phyloP scores from a whole-genome alignment of 2,329 filamentous ascomycete genomes.

The Tolypocladium guangdongense region DNA sequence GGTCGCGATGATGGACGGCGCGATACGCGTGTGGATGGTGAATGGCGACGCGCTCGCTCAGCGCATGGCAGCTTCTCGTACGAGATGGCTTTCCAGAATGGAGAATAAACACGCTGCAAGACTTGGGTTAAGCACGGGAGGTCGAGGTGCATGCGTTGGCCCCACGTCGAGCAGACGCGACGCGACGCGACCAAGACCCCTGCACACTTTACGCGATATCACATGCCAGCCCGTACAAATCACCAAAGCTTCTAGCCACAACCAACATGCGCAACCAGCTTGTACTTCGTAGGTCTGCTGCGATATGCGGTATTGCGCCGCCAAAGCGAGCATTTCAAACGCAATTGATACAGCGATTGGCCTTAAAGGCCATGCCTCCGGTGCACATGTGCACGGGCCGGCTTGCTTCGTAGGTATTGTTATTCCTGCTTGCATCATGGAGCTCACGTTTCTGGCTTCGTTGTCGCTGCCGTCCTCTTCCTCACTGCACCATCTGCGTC shows the following conservation, averaged over 20 bases:
- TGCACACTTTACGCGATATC: conserved; percentile 7
- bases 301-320: not conserved
- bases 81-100: not conserved
- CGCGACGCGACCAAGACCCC: conserved; percentile 2
- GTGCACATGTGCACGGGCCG: not conserved
- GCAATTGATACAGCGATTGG: not conserved
- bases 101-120: not conserved
- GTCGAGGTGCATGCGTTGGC: not conserved
- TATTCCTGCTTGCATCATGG: not conserved
- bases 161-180: conserved; percentile 3
- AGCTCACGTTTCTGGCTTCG: not conserved
- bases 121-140: no score
- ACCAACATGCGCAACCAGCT: not conserved
- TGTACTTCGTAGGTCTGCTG: not conserved
- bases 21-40: not conserved
- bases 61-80: not conserved
- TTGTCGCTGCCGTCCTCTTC: conserved; percentile 12
- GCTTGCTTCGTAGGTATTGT: not conserved
- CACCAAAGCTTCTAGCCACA: not conserved
- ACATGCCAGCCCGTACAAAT: not conserved
- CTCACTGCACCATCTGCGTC: conserved; percentile 8
- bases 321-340: not conserved
- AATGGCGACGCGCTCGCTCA: not conserved
- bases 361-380: not conserved
- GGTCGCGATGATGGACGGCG: not conserved